Base-by-base conservation (phyloP, 805 yeast genomes). In the Spathaspora passalidarum region DNA sequence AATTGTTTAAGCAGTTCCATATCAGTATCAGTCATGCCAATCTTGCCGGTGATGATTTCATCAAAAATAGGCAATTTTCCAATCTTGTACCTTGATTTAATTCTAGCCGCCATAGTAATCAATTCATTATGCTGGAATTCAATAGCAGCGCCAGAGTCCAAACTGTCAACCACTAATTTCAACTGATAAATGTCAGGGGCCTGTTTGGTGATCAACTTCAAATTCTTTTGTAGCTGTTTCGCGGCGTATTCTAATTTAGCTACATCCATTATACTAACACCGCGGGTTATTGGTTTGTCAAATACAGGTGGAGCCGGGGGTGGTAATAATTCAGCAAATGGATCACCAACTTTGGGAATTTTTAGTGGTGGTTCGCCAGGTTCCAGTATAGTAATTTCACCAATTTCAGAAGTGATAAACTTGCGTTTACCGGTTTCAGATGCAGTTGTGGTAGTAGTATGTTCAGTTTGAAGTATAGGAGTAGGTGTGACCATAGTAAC, bases 111-210 rank as follows among this genome's bases (percentile, higher is more conserved):
- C 18, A 88, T 60, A 42, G 75, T 74, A 16, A 88, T 56, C 44
- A 84, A 76, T 37, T 77, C 75, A 50, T 72, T 76, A 46, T 82
- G 73, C 8, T 76, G 61, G 38, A 85, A 57, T 5, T 83, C 76
- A 6, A 79, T 69, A 10, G 75, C 54, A 7, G 81, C 65, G 35
- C 78, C 76, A 2, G 69, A 65, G 37, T 73, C 74, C 8, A 60
- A 61, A 11, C 62, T 54, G 10, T 61, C 53, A 2, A 75, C 45
- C 34, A 57, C 63, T 51, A 36, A 54, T 47, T 55, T 67, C 49
- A 72, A 75, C 63, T 74, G 65, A n/a, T 70, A 63, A 11, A 68
- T 52, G 42, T 76, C 75, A 3, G 89, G 89, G 1, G 88, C 76
- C n/a, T 76, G 75, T 4, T 73, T 67, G 2, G 84, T 47, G 17